Conservation (phyloP, 2,329 filamentous ascomycete species). For the Fusarium concolor region DNA sequence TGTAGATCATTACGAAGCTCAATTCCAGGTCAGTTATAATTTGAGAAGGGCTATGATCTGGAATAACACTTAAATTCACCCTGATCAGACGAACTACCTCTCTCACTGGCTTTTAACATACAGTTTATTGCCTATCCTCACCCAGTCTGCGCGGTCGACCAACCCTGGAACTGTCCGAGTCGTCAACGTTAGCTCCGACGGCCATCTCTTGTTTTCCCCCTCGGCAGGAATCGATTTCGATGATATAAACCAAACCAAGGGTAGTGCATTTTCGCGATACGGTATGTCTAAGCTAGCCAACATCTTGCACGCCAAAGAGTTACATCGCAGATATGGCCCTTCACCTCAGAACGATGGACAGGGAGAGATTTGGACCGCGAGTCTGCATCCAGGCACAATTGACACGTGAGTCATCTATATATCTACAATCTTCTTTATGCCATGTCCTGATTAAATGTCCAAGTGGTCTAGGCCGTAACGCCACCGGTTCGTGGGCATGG, state of each 20-base stretch:
- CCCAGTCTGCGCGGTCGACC: constrained; percentile 1
- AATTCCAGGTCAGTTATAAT: neutral
- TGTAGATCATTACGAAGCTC: constrained; percentile 16
- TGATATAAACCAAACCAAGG: neutral
- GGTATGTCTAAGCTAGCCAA: constrained; percentile 31
- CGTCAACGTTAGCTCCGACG: constrained; percentile 26
- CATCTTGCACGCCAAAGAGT: constrained; percentile 24
- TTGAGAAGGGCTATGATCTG: rapidly evolving
- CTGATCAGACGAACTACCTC: constrained; percentile 15
- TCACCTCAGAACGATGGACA: neutral
- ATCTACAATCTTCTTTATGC: too few relatives aligned
- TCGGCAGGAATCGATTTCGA: constrained; percentile 21
- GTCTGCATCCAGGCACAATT: constrained; percentile 25
- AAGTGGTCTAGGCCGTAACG: neutral
- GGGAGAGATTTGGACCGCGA: constrained; percentile 22
- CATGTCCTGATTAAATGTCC: neutral
- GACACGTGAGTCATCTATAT: neutral
- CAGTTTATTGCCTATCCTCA: constrained; percentile 12
- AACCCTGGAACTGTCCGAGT: constrained; percentile 20
- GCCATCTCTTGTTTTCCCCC: constrained; percentile 10
- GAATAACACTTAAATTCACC: neutral
- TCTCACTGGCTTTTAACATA: constrained; percentile 25
- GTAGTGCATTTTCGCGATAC: neutral
- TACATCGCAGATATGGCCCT: constrained; percentile 20
- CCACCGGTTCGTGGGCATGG: neutral